Evolutionary conservation across 2,329 filamentous ascomycete genomes (phyloP).

Genomic region (Colletotrichum sidae): DNA sequence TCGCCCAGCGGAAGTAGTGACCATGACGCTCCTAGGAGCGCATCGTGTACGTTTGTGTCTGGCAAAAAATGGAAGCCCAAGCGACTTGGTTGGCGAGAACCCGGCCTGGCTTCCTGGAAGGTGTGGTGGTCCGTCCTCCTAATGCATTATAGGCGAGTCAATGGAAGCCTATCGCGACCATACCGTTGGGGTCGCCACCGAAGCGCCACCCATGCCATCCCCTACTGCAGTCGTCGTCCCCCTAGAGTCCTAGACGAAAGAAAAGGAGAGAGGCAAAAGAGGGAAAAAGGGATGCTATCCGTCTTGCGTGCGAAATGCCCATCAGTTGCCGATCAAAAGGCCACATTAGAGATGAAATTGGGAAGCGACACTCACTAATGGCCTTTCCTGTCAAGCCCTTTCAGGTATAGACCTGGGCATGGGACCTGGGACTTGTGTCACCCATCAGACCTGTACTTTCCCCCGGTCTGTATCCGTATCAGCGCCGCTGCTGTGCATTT

Average conservation of each 20-base stretch:
- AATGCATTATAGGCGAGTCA: constrained; percentile 3
- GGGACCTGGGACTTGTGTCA: too few relatives aligned
- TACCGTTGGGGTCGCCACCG: constrained; percentile 7
- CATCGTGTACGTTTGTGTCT: background rate
- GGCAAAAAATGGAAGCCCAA: background rate
- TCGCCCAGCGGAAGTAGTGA: background rate
- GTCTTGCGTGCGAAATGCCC: background rate
- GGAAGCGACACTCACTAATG: constrained; percentile 19
- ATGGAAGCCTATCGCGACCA: constrained; percentile 16
- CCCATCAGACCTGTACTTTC: background rate
- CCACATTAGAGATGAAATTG: constrained; percentile 9
- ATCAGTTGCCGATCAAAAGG: background rate
- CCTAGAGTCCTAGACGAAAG: background rate
- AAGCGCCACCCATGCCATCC: constrained; percentile 2
- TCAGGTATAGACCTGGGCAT: background rate
- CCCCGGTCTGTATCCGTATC: background rate
- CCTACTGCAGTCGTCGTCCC: constrained; percentile 1
- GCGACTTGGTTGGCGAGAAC: background rate
- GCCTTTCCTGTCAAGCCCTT: background rate
- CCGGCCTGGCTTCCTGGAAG: constrained; percentile 1
- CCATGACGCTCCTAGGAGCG: background rate
- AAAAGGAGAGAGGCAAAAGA: constrained; percentile 4
- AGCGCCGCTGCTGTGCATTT: background rate
- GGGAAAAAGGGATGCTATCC: background rate
- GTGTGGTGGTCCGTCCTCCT: constrained; percentile 25